A percentile compares a stretch with the other conserved stretches of the same genome.
phyloP scores from a whole-genome alignment of 2,329 filamentous ascomycete species.

The Cladosporium sp. region DNA sequence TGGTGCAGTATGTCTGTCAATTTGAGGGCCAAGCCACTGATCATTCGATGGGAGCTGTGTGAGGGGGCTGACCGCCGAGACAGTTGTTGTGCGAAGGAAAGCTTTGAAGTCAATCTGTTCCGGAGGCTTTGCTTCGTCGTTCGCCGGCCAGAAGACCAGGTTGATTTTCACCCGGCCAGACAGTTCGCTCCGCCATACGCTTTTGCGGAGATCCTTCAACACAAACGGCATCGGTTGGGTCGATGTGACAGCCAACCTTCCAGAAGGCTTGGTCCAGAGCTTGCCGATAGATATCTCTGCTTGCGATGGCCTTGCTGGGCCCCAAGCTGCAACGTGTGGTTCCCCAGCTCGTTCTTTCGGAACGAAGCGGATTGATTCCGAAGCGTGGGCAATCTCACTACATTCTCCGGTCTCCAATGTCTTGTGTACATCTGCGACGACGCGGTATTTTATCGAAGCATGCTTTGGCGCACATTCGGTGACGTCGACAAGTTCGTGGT shows the following conservation, averaged over 20 bases:
- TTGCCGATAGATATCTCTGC: background rate
- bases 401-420: background rate
- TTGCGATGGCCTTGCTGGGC: background rate
- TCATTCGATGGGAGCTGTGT: background rate
- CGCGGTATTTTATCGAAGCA: background rate
- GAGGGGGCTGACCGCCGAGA: background rate
- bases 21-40: background rate
- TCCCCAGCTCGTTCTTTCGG: background rate
- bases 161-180: background rate
- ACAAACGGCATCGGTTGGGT: background rate
- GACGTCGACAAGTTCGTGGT: background rate
- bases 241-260: background rate
- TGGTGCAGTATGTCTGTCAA: background rate
- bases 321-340: background rate
- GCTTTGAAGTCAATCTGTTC: background rate
- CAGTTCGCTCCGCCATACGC: background rate
- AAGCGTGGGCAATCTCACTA: background rate
- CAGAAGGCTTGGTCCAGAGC: background rate
- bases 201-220: background rate
- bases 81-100: background rate
- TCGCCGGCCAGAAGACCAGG: background rate
- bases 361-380: background rate
- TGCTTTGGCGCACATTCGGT: background rate
- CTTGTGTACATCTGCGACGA: background rate
- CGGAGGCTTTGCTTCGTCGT: background rate